Evolutionary conservation across 805 yeast genomes (phyloP), one percentile per base, ranked within the genome.

Genomic region (Yarrowia bubula): DNA sequence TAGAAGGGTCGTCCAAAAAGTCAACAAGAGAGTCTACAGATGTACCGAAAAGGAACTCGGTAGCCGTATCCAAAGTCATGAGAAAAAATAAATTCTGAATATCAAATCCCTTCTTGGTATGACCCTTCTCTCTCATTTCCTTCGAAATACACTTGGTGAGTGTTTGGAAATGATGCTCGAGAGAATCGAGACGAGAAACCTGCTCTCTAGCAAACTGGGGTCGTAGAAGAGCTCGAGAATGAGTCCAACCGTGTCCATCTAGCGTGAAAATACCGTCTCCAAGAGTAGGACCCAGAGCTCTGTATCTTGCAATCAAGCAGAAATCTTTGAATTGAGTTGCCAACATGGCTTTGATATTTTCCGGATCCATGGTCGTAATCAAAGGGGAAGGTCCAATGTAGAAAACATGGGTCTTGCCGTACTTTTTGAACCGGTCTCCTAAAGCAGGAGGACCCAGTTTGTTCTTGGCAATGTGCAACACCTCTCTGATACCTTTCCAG

Each of bases 241-340:
- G 78, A 39, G 72, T 70, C 79, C 79, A 76, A n/a, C 71, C 73
- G 28, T 67, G 69, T n/a, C 77, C 76, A 44, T 72, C 72, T 31
- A 73, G 70, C 1, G 78, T 76, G 69, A 76, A 76, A 51, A 76
- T 76, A 1, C 79, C 78, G 31, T 70, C 68, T 11, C 78, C 78
- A 14, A 76, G 67, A 15, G 74, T 47, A 7, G 74, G 75, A 10
- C 51, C 65, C 39, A 76, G 67, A 17, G 69, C 69, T 14, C 39
- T 50, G 46, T 70, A 55, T 5, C 79, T 69, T 8, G 44, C 22
- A 1, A 74, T 76, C 33, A 76, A 67, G 22, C 67, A 68, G 64
- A 68, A 76, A 60, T 43, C 77, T 50, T 72, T 68, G 67, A 75
- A 75, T 38, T 70, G 68, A 3, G 75, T 73, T 7, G 77, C 72